Evolutionary conservation across 2,329 filamentous ascomycete genomes (phyloP), one percentile per base, ranked within the genome.

Genomic region (Gnomoniopsis smithogilvyi): DNA sequence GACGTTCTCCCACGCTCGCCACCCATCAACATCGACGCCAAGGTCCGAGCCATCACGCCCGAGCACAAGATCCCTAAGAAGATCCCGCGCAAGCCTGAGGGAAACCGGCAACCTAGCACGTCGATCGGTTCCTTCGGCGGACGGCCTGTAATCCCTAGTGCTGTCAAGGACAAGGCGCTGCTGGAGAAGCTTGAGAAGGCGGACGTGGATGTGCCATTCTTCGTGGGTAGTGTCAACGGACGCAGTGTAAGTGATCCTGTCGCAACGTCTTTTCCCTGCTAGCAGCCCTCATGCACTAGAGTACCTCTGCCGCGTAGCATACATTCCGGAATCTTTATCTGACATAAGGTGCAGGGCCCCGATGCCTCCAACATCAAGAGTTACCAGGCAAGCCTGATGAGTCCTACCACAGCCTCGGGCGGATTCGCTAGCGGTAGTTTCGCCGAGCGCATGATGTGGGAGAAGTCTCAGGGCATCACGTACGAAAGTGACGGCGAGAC

Each of bases 221-320:
- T 77, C 61, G 74, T 79, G 1, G 77, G 76, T 10, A 77, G 76
- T 61, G 64, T 79, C 6, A 66, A 73, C 54, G 72, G 68, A 33
- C 62, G 65, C 14, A 68, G 61, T 30, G 52, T 30, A 8, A 30
- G 26, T 30, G 26, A 30, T 8, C 26, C 26, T 4, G 26, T 4
- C 26, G 26, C 26, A 8, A 30, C 8, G 4, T 8, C 26, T 30
- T 8, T 4, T 30, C 8, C 26, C 26, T n/a, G n/a, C 26, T 30
- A 30, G 8, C 26, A 30, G 26, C 4, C 8, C 26, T 30, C 4
- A 30, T 30, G 8, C 26, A 30, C 4, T 30, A 30, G 26, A 30
- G 8, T 8, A 4, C 8, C 4, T 30, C 26, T 30, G 4, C 8
- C 8, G 26, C 26, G 26, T 4, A 30, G 26, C 26, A 30, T 30